Percentiles rank a stretch among this genome's conserved stretches.
Conservation (phyloP, 2,329 filamentous ascomycete species). For the Aspergillus novoparasiticus region DNA sequence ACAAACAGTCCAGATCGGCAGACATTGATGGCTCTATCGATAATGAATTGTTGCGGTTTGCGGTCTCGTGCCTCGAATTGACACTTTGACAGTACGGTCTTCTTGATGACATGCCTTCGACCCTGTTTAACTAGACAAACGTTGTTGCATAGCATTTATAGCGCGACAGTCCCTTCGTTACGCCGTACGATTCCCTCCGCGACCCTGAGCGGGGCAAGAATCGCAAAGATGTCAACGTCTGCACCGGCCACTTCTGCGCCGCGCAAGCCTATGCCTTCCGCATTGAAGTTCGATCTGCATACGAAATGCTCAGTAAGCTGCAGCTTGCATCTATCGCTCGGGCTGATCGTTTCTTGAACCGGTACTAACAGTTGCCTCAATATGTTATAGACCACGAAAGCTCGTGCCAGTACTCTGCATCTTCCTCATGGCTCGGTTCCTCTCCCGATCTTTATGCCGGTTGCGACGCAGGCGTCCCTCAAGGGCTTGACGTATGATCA, state of each 20-base stretch:
- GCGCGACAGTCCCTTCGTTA: background rate
- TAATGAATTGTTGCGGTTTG: slow-evolving; percentile 3
- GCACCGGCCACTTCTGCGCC: slow-evolving; percentile 14
- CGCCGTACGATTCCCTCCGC: background rate
- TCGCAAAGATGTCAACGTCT: slow-evolving; percentile 35
- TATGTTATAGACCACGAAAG: slow-evolving; percentile 78
- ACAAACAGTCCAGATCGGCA: slow-evolving; percentile 12
- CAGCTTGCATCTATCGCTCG: background rate
- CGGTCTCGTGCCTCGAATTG: background rate
- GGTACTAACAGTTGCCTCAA: slow-evolving; percentile 5
- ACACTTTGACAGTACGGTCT: background rate
- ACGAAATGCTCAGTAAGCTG: slow-evolving; percentile 75
- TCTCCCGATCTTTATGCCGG: slow-evolving; percentile 96
- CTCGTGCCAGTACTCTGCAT: slow-evolving; percentile 81
- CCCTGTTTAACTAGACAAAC: background rate
- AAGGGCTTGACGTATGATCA: slow-evolving; percentile 94
- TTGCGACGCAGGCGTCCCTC: slow-evolving; percentile 92
- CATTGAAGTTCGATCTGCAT: slow-evolving; percentile 76
- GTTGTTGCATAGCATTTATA: background rate
- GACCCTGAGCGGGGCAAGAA: slow-evolving; percentile 16
- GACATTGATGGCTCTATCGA: slow-evolving; percentile 5
- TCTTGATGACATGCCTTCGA: slow-evolving; percentile 16
- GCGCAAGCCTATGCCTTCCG: slow-evolving; percentile 52
- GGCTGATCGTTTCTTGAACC: background rate
- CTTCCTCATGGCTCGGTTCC: slow-evolving; percentile 90